A percentile compares a stretch with the other conserved stretches of the same genome.
Evolutionary conservation across 805 yeast genomes (phyloP).

Genomic region (Deakozyma indianensis): DNA sequence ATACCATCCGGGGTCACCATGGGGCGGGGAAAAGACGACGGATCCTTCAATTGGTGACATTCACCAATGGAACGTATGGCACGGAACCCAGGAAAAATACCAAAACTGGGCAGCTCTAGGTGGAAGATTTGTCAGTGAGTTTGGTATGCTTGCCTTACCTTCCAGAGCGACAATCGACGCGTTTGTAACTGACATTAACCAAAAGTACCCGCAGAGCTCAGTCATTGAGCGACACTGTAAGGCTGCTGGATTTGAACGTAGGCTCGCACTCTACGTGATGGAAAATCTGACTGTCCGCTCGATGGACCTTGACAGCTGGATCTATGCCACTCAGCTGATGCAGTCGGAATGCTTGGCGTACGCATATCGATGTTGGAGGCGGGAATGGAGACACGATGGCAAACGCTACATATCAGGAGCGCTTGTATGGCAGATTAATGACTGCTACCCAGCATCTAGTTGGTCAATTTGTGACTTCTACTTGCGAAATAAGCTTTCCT

Average conservation of each 20-base stretch:
- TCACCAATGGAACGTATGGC: slow-evolving; percentile 48
- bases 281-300: slow-evolving; percentile 28
- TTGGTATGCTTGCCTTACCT: slow-evolving; percentile 40
- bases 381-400: slow-evolving; percentile 28
- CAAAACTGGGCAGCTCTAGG: slow-evolving; percentile 33
- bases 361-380: slow-evolving; percentile 33
- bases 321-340: slow-evolving; percentile 38
- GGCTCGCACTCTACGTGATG: slow-evolving; percentile 31
- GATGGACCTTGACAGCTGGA: slow-evolving; percentile 29
- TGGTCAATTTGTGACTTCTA: slow-evolving; percentile 35
- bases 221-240: slow-evolving; percentile 34
- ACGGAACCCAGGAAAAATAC: slow-evolving; percentile 34
- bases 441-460: slow-evolving; percentile 39
- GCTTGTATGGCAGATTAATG: slow-evolving; percentile 40
- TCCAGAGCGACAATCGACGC: slow-evolving; percentile 22
- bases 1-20: slow-evolving; percentile 37
- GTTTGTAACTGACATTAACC: slow-evolving; percentile 24
- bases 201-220: slow-evolving; percentile 31
- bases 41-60: slow-evolving; percentile 33
- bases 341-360: slow-evolving; percentile 35
- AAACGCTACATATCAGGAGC: slow-evolving; percentile 30
- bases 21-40: slow-evolving; percentile 26
- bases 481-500: slow-evolving; percentile 31
- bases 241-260: slow-evolving; percentile 33
- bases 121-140: slow-evolving; percentile 38